Evolutionary conservation across 179 eudicot species (phyloP).

Genomic region (Pouteria campechiana): DNA sequence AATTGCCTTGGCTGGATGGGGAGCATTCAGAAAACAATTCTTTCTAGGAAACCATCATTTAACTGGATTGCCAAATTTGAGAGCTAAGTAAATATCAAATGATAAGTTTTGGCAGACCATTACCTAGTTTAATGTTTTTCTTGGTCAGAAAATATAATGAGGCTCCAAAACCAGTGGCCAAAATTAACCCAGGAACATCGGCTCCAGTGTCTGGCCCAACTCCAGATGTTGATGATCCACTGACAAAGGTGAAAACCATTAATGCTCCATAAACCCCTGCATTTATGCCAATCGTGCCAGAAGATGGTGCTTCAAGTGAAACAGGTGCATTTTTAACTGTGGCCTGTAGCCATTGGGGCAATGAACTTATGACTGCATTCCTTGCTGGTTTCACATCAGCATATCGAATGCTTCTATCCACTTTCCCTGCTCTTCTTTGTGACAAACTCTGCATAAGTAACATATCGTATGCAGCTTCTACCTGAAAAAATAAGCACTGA

Average conservation of each 20-base stretch:
- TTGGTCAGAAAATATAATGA: constrained; percentile 90
- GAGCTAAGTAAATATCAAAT: too few relatives aligned
- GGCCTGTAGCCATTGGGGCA: constrained; percentile 81
- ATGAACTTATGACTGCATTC: constrained; percentile 41
- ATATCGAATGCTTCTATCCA: constrained; percentile 53
- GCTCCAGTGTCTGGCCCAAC: constrained; percentile 51
- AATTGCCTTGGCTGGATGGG: too few relatives aligned
- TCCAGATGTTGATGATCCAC: constrained; percentile 53
- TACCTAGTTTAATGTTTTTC: constrained; percentile 79
- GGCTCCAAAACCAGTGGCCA: constrained; percentile 92
- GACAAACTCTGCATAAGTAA: constrained; percentile 92
- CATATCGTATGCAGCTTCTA: constrained; percentile 98
- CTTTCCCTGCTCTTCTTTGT: constrained; percentile 88
- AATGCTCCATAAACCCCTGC: constrained; percentile 93
- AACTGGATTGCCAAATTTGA: too few relatives aligned
- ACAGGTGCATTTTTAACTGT: constrained; percentile 47
- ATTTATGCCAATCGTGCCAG: constrained; percentile 63
- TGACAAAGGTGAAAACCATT: constrained; percentile 64
- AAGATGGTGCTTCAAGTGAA: constrained; percentile 57
- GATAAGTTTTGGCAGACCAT: too few relatives aligned
- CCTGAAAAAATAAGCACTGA: constrained; percentile 31
- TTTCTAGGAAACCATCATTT: too few relatives aligned
- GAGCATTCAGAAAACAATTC: too few relatives aligned
- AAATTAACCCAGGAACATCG: constrained; percentile 85
- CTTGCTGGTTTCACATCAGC: constrained; percentile 83